phyloP scores from a whole-genome alignment of 2,329 filamentous ascomycete species.

The Talaromyces amestolkiae region DNA sequence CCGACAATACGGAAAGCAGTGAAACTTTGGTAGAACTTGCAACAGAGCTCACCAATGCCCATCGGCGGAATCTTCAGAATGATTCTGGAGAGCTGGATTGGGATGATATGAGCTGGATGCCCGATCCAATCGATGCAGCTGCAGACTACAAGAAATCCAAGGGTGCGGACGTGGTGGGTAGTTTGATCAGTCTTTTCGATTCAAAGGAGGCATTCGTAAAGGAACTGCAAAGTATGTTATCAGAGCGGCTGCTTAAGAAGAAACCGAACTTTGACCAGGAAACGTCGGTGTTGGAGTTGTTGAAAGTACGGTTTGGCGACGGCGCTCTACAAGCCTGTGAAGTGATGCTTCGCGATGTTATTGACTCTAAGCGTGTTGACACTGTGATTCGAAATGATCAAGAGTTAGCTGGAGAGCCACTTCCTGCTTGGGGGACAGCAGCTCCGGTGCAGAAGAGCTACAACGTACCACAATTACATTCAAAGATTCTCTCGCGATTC shows the following conservation, averaged over 20 bases:
- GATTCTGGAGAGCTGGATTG: slow-evolving; percentile 73
- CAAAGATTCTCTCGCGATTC: slow-evolving; percentile 84
- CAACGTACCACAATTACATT: slow-evolving; percentile 57
- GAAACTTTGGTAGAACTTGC: slow-evolving; percentile 54
- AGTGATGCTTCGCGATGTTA: slow-evolving; percentile 93
- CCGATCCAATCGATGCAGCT: slow-evolving; percentile 88
- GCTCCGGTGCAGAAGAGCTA: slow-evolving; percentile 33
- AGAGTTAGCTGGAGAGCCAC: slow-evolving; percentile 34
- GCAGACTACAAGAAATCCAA: slow-evolving; percentile 88
- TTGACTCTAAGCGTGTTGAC: slow-evolving; percentile 76
- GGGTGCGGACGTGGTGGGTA: slow-evolving; percentile 86
- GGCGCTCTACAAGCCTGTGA: slow-evolving; percentile 85
- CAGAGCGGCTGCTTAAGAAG: slow-evolving; percentile 68
- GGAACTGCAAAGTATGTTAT: slow-evolving; percentile 86
- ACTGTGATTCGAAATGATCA: slow-evolving; percentile 59
- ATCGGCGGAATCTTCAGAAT: slow-evolving; percentile 43
- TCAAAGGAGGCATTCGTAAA: slow-evolving; percentile 90
- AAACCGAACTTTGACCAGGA: slow-evolving; percentile 73
- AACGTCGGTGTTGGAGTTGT: slow-evolving; percentile 75
- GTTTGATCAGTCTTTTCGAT: slow-evolving; percentile 82
- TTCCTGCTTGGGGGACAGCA: slow-evolving; percentile 21
- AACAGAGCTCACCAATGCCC: slow-evolving; percentile 48
- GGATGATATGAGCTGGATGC: slow-evolving; percentile 90
- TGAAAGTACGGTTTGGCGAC: slow-evolving; percentile 88
- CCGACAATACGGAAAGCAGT: slow-evolving; percentile 32